These are phyloP conservation scores for Trichoderma cornu-damae DNA, from an alignment of 2,329 filamentous ascomycete species.

Conservation along the genomic window DNA sequence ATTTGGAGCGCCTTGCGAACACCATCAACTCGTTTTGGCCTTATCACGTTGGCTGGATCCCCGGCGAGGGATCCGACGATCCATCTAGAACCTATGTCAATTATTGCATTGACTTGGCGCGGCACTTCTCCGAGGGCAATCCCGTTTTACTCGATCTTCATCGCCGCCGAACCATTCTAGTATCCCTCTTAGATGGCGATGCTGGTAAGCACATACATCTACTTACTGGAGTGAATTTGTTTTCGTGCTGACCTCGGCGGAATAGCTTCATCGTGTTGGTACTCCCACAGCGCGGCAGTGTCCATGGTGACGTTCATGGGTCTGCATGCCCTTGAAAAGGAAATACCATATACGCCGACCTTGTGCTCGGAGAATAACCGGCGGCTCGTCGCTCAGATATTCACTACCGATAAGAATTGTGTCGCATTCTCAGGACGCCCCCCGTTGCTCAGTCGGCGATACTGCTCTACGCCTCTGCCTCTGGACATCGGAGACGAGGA, in stretches of 20 bases:
- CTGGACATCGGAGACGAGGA: conserved; percentile 50
- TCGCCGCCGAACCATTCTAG: conserved; percentile 30
- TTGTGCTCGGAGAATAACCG: conserved; percentile 33
- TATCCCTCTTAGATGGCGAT: conserved; percentile 38
- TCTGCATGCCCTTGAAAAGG: conserved; percentile 28
- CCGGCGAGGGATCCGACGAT: background rate
- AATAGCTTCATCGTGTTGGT: conserved; percentile 30
- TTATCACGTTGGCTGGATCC: background rate
- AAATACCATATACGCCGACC: conserved; percentile 29
- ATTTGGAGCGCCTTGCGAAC: conserved; percentile 7
- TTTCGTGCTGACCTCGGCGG: background rate
- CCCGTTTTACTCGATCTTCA: conserved; percentile 36
- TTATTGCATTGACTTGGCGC: conserved; percentile 16
- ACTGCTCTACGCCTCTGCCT: conserved; percentile 49
- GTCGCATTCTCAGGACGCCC: conserved; percentile 52
- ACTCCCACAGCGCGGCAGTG: conserved; percentile 34
- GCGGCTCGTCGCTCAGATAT: conserved; percentile 34
- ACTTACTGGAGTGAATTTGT: background rate
- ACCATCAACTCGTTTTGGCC: background rate
- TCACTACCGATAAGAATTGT: conserved; percentile 45
- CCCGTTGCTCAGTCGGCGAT: conserved; percentile 47
- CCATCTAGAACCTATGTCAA: conserved; percentile 10
- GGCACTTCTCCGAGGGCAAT: conserved; percentile 30
- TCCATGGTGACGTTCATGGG: conserved; percentile 36
- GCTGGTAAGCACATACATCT: conserved; percentile 28